Evolutionary conservation across 2,329 filamentous ascomycete genomes (phyloP).

Genomic region (Xylaria sp.): DNA sequence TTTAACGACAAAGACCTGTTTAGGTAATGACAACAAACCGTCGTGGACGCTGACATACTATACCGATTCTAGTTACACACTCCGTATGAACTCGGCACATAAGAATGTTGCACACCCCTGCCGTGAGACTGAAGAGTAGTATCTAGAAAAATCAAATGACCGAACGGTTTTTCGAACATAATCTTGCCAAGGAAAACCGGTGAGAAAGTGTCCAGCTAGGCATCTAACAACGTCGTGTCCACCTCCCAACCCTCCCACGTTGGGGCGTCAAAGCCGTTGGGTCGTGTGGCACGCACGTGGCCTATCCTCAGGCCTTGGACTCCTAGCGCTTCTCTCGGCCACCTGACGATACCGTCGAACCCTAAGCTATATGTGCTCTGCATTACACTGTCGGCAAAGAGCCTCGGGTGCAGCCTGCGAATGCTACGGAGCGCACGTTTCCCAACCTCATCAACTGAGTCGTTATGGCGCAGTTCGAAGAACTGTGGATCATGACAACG

Average conservation of each 20-base stretch:
- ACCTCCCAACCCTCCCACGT: conserved; percentile 60
- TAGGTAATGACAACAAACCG: not conserved
- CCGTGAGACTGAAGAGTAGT: conserved; percentile 19
- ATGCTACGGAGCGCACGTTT: conserved; percentile 59
- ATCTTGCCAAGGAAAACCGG: conserved; percentile 15
- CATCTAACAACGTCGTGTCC: conserved; percentile 40
- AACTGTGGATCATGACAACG: conserved; percentile 56
- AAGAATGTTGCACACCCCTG: conserved; percentile 13
- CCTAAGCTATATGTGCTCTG: conserved; percentile 40
- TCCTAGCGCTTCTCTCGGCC: conserved; percentile 52
- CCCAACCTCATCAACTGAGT: conserved; percentile 64
- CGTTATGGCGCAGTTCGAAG: conserved; percentile 59
- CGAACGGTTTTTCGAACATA: not conserved
- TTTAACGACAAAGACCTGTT: conserved; percentile 9
- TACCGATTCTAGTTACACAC: not conserved
- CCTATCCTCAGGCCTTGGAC: conserved; percentile 51
- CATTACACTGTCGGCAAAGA: conserved; percentile 41
- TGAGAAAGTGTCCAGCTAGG: conserved; percentile 7
- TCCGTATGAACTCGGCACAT: conserved; percentile 2
- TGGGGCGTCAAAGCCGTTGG: conserved; percentile 63
- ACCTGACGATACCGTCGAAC: conserved; percentile 48
- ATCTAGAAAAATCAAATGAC: conserved; percentile 14
- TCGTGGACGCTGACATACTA: not conserved
- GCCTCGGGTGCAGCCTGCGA: conserved; percentile 45
- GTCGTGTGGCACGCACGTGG: conserved; percentile 50